Evolutionary conservation across 2,329 filamentous ascomycete species (phyloP).

Genomic region (Zasmidium citrigriseum): DNA sequence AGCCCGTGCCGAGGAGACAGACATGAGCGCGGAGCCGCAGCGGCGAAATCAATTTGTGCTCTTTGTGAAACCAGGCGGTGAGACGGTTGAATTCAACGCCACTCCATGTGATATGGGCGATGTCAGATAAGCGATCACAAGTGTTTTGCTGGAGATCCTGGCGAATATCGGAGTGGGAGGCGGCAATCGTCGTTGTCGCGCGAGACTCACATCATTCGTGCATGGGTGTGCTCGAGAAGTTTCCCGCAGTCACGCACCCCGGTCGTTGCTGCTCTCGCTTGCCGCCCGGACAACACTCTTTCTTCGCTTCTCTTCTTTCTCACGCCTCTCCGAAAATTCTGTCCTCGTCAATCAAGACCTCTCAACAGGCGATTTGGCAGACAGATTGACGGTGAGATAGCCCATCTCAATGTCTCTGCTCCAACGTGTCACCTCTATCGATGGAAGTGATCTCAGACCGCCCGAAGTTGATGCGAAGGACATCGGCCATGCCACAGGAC

Average conservation of each 20-base stretch:
- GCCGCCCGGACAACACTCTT: not conserved
- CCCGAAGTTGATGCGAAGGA: slow-evolving; percentile 20
- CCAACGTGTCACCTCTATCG: slow-evolving; percentile 53
- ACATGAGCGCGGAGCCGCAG: not conserved
- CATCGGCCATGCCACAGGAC: slow-evolving; percentile 27
- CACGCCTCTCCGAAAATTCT: not conserved
- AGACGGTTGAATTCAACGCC: not conserved
- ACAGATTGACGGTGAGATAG: not conserved
- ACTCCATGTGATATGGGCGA: not conserved
- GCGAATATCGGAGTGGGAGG: not conserved
- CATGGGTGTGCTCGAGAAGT: not conserved
- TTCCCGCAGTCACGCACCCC: not conserved
- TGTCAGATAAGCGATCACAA: not conserved
- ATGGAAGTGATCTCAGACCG: slow-evolving; percentile 50
- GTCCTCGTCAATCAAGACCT: slow-evolving; percentile 1
- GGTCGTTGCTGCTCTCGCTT: not conserved
- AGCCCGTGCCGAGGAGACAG: not conserved
- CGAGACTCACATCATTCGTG: slow-evolving; percentile 1
- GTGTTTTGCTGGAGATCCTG: not conserved
- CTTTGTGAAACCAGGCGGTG: not conserved
- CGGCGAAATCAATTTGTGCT: not conserved
- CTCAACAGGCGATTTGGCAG: slow-evolving; percentile 6
- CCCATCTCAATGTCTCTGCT: slow-evolving; percentile 50
- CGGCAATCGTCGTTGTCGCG: not conserved
- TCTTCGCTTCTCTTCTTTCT: slow-evolving; percentile 5